phyloP scores from a whole-genome alignment of 2,329 filamentous ascomycete species.

The Cladosporium sp. region DNA sequence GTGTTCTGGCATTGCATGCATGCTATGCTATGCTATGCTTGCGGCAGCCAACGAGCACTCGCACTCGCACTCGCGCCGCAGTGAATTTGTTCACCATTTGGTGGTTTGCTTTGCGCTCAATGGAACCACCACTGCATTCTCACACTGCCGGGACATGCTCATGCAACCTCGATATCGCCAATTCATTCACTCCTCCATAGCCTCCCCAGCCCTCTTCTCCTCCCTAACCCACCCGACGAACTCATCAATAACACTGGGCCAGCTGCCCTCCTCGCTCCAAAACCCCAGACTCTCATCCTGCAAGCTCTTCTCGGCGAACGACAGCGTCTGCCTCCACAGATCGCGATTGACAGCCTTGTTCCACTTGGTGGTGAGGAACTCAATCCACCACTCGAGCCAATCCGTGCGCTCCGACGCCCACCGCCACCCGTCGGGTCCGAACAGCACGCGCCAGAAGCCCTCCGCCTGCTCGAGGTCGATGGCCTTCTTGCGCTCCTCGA shows the following conservation, averaged over 20 bases:
- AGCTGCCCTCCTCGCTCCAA: slow-evolving; percentile 85
- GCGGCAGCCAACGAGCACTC: too few species aligned
- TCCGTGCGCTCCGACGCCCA: slow-evolving; percentile 67
- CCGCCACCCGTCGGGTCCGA: slow-evolving; percentile 58
- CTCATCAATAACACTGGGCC: slow-evolving; percentile 91
- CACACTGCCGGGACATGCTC: too few species aligned
- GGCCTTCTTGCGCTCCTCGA: slow-evolving; percentile 16
- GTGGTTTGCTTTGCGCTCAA: too few species aligned
- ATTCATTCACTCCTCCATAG: slow-evolving; percentile 32
- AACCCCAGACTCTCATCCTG: slow-evolving; percentile 73
- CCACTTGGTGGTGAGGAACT: slow-evolving; percentile 70
- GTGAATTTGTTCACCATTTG: too few species aligned
- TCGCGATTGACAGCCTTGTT: slow-evolving; percentile 87
- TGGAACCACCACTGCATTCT: too few species aligned
- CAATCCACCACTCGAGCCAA: slow-evolving; percentile 76
- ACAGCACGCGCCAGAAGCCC: slow-evolving; percentile 77
- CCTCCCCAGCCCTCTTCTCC: slow-evolving; percentile 36
- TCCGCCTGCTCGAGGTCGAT: slow-evolving; percentile 20
- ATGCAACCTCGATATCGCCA: too few species aligned
- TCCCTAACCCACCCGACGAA: slow-evolving; percentile 79
- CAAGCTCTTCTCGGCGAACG: slow-evolving; percentile 73
- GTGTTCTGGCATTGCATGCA: too few species aligned
- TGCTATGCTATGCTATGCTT: too few species aligned
- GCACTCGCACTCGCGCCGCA: too few species aligned
- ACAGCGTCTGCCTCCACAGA: slow-evolving; percentile 91